Conservation (phyloP, 139 green algal species). For the Tetraselmis striata region DNA sequence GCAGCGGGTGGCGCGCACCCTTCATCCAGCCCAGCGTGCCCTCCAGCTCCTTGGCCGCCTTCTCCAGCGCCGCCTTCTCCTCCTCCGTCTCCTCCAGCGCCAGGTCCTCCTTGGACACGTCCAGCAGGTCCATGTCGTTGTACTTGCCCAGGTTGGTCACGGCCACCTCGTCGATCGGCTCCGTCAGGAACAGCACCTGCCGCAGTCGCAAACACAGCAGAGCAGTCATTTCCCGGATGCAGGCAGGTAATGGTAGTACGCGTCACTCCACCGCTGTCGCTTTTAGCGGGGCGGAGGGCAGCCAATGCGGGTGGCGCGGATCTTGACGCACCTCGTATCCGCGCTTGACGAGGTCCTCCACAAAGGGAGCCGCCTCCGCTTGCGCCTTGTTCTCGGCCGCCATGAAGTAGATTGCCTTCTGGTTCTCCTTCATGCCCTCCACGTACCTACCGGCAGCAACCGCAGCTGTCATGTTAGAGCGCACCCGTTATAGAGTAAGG, state of each 20-base stretch:
- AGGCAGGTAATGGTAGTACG: too few species aligned
- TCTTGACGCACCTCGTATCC: slow-evolving; percentile 69
- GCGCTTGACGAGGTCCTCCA: slow-evolving; percentile 74
- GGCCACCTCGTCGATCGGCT: slow-evolving; percentile 92
- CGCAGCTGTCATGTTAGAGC: too few species aligned
- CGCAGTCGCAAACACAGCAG: background rate
- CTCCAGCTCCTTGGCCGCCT: slow-evolving; percentile 30
- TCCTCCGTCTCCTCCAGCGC: slow-evolving; percentile 52
- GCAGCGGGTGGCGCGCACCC: too few species aligned
- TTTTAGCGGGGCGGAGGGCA: too few species aligned
- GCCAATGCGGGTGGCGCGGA: too few species aligned
- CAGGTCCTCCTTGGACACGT: slow-evolving; percentile 91
- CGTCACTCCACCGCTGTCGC: too few species aligned
- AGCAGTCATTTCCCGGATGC: too few species aligned
- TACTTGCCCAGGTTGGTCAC: slow-evolving; percentile 79
- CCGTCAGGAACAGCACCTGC: slow-evolving; percentile 87
- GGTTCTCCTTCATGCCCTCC: slow-evolving; percentile 78
- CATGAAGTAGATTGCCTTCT: slow-evolving; percentile 95
- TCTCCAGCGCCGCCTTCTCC: slow-evolving; percentile 36
- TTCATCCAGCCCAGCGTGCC: background rate
- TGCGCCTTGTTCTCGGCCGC: slow-evolving; percentile 49
- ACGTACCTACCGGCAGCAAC: too few species aligned
- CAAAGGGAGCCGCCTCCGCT: slow-evolving; percentile 68
- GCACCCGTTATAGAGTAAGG: too few species aligned
- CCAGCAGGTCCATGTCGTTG: slow-evolving; percentile 75